Conservation (phyloP, 2,329 filamentous ascomycete genomes). For the Penicillium sp. region DNA sequence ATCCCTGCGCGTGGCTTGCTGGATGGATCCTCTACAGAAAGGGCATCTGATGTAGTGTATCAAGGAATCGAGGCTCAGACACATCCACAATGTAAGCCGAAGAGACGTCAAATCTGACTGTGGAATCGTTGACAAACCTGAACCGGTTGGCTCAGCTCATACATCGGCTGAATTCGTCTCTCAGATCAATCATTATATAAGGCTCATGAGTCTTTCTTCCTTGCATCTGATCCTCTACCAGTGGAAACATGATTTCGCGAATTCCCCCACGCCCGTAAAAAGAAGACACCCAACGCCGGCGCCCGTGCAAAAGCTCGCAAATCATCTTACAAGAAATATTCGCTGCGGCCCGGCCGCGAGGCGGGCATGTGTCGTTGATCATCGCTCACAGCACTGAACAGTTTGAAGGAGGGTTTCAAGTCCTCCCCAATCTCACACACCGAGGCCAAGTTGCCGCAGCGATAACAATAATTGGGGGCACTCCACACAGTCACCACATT, state of each 20-base stretch:
- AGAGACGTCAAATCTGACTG: too few species aligned
- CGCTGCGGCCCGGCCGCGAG: conserved; percentile 42
- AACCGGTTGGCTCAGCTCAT: background rate
- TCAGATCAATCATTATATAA: conserved; percentile 36
- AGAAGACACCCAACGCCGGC: conserved; percentile 26
- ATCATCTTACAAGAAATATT: conserved; percentile 43
- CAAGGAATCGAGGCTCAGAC: too few species aligned
- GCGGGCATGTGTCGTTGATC: conserved; percentile 43
- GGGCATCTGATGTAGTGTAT: too few species aligned
- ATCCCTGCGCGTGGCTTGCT: too few species aligned
- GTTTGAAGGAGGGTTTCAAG: conserved; percentile 77
- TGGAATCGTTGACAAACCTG: background rate
- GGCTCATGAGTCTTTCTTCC: conserved; percentile 12
- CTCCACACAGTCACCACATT: conserved; percentile 78
- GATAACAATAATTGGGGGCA: conserved; percentile 94
- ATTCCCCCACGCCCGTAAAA: conserved; percentile 8
- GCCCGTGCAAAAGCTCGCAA: conserved; percentile 26
- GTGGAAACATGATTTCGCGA: background rate
- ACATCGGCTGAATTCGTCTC: conserved; percentile 26
- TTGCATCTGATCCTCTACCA: too few species aligned
- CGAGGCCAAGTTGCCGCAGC: conserved; percentile 83
- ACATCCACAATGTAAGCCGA: too few species aligned
- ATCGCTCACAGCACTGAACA: conserved; percentile 44
- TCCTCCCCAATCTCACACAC: conserved; percentile 89
- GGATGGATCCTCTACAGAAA: too few species aligned